Conservation (phyloP, 495 filamentous ascomycete species). For the Chaetomium tenue region DNA sequence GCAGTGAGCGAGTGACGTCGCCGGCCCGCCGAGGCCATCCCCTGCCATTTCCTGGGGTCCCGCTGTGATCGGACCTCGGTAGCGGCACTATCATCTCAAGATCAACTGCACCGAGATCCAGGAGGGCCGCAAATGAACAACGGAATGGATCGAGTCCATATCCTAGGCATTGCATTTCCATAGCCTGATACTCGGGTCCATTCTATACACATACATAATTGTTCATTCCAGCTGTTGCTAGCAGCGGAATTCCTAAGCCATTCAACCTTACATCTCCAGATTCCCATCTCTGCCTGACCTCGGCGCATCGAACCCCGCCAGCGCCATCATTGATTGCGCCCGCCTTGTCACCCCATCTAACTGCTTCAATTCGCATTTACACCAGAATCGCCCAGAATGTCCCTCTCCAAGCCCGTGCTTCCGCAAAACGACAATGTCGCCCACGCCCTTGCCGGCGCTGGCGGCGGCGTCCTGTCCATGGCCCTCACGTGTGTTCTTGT, state of each 20-base stretch:
- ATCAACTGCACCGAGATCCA: constrained; percentile 16
- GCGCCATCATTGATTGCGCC: not conserved
- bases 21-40: constrained; percentile 6
- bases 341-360: not conserved
- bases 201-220: not conserved
- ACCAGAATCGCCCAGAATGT: constrained; percentile 30
- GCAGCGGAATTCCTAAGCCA: not conserved
- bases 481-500: constrained; percentile 69
- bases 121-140: constrained; percentile 2
- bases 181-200: not conserved
- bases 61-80: constrained; percentile 34
- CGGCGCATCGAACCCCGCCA: not conserved
- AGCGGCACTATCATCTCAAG: constrained; percentile 21
- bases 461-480: constrained; percentile 94
- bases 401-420: constrained; percentile 45
- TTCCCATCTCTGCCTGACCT: not conserved
- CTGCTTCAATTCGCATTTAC: not conserved
- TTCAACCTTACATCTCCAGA: not conserved
- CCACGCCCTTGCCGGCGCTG: constrained; percentile 81
- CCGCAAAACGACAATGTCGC: constrained; percentile 88
- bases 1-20: constrained; percentile 26
- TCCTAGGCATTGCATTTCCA: not conserved
- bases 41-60: constrained; percentile 18
- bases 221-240: not conserved
- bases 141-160: not conserved